Evolutionary conservation across 108 stramenopile genomes (phyloP).

Genomic region (Parmales sp.): DNA sequence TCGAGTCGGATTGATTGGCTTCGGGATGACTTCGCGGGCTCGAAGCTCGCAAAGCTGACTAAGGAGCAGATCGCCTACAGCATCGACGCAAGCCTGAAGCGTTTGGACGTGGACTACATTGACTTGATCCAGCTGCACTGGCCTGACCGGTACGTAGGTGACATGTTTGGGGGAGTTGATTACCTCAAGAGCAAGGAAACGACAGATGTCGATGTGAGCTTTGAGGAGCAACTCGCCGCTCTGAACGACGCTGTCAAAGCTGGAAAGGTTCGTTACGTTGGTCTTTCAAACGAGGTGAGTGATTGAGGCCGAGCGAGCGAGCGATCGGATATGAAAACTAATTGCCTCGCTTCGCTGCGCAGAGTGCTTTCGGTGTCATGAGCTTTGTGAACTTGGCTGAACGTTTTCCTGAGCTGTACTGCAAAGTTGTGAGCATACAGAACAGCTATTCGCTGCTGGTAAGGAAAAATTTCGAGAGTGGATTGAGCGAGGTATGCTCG

Average conservation of each 20-base stretch:
- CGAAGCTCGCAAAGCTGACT: slow-evolving; percentile 34
- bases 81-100: slow-evolving; percentile 64
- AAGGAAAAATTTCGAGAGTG: slow-evolving; percentile 74
- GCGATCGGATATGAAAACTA: no score
- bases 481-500: slow-evolving; percentile 67
- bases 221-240: slow-evolving; percentile 71
- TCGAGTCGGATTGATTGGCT: slow-evolving; percentile 59
- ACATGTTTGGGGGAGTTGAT: slow-evolving; percentile 66
- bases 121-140: slow-evolving; percentile 88
- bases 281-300: slow-evolving; percentile 85
- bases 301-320: no score
- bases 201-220: slow-evolving; percentile 40
- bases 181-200: slow-evolving; percentile 40
- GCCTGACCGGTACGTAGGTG: slow-evolving; percentile 70
- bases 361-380: slow-evolving; percentile 81
- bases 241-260: slow-evolving; percentile 58
- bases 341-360: no score
- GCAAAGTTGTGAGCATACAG: slow-evolving; percentile 70
- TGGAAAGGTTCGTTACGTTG: slow-evolving; percentile 73
- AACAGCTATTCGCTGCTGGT: slow-evolving; percentile 75
- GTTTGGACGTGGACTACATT: slow-evolving; percentile 80
- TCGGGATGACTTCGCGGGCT: slow-evolving; percentile 43
- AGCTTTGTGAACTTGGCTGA: slow-evolving; percentile 56
- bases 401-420: slow-evolving; percentile 49
- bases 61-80: slow-evolving; percentile 61